phyloP scores from a whole-genome alignment of 2,329 filamentous ascomycete genomes.

The Ampelomyces quisqualis region DNA sequence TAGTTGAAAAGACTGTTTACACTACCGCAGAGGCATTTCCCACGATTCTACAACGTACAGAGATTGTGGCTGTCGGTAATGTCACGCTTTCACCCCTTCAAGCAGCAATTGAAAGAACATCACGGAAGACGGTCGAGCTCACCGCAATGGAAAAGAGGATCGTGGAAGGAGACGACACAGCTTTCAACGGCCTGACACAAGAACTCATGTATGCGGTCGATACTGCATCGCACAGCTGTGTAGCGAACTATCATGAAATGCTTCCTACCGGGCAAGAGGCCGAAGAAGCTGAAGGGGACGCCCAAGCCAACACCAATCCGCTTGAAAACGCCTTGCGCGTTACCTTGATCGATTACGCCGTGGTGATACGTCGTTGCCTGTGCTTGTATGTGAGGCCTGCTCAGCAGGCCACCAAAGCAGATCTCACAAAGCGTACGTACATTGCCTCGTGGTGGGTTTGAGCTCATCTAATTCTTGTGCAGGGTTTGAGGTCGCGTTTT shows the following conservation, averaged over 20 bases:
- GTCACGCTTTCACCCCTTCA: slow-evolving; percentile 72
- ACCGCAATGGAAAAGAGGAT: slow-evolving; percentile 72
- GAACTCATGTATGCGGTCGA: slow-evolving; percentile 77
- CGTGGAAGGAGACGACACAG: slow-evolving; percentile 69
- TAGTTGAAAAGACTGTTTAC: slow-evolving; percentile 80
- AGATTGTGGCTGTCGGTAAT: slow-evolving; percentile 71
- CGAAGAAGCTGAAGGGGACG: slow-evolving; percentile 47
- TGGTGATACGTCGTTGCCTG: slow-evolving; percentile 82
- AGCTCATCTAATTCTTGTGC: slow-evolving; percentile 22
- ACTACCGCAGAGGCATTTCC: slow-evolving; percentile 84
- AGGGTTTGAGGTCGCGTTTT: slow-evolving; percentile 51
- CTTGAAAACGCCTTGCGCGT: slow-evolving; percentile 80
- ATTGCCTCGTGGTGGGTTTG: slow-evolving; percentile 6
- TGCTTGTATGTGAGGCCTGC: slow-evolving; percentile 65
- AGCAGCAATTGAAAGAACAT: slow-evolving; percentile 86
- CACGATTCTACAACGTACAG: slow-evolving; percentile 83
- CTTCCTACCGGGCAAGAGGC: slow-evolving; percentile 55
- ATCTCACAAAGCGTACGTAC: slow-evolving; percentile 65
- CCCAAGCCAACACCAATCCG: slow-evolving; percentile 45
- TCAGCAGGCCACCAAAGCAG: slow-evolving; percentile 60
- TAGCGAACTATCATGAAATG: slow-evolving; percentile 74
- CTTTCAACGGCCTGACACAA: slow-evolving; percentile 69
- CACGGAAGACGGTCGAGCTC: slow-evolving; percentile 87
- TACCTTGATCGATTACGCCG: slow-evolving; percentile 83
- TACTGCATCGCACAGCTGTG: slow-evolving; percentile 70